Conservation (phyloP, 805 yeast genomes). For the Blastobotrys chiropterorum region DNA sequence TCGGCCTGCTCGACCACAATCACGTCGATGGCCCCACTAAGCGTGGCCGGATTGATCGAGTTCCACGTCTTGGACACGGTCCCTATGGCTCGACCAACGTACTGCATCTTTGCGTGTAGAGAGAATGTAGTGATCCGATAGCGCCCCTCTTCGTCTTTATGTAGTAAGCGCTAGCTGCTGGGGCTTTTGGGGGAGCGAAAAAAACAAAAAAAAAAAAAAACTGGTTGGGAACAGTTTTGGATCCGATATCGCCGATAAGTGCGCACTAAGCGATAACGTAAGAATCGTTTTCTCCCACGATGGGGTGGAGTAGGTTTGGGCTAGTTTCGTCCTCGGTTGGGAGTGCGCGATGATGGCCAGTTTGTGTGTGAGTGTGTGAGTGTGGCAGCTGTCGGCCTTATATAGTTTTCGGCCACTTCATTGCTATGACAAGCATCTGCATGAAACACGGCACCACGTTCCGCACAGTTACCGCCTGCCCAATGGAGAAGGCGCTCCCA, state of each 20-base stretch:
- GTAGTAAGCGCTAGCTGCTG: too few species aligned
- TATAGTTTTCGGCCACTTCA: neutral
- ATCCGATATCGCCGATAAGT: neutral
- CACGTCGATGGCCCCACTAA: conserved; percentile 95
- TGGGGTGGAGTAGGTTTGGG: too few species aligned
- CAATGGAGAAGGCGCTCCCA: neutral
- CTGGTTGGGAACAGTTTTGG: neutral
- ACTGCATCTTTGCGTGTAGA: conserved; percentile 58
- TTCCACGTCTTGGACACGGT: conserved; percentile 97
- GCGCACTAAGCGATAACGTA: neutral
- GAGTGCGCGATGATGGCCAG: too few species aligned
- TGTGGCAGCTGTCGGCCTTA: neutral
- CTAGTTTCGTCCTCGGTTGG: too few species aligned
- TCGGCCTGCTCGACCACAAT: conserved; percentile 87
- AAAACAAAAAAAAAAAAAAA: neutral
- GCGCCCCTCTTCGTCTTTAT: too few species aligned
- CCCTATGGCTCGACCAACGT: conserved; percentile 92
- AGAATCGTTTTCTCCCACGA: too few species aligned
- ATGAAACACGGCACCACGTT: neutral
- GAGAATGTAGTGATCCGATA: too few species aligned
- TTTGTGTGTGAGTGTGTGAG: too few species aligned
- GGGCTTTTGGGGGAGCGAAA: neutral
- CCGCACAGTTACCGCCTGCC: neutral
- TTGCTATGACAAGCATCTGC: neutral
- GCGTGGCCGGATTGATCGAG: conserved; percentile 91